Evolutionary conservation across 2,329 filamentous ascomycete genomes (phyloP).

Genomic region (Fusarium equiseti): DNA sequence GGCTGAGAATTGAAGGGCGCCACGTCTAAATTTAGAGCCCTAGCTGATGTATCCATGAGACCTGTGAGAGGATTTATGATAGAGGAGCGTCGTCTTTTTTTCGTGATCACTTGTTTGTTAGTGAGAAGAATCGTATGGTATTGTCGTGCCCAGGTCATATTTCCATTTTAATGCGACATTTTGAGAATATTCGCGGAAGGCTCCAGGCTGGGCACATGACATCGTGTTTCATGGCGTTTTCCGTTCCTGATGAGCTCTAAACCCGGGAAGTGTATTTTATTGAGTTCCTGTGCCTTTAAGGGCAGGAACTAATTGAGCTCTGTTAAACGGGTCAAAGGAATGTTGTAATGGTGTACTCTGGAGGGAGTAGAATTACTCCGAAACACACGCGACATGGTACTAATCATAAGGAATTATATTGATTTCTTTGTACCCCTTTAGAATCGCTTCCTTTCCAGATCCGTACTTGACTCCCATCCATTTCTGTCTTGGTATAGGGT

Average conservation of each 20-base stretch:
- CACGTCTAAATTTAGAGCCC: constrained; percentile 37
- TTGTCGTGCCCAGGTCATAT: not conserved
- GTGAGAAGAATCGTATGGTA: not conserved
- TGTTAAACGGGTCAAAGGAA: not conserved
- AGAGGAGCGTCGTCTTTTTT: not conserved
- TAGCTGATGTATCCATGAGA: constrained; percentile 17
- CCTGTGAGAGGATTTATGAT: constrained; percentile 9
- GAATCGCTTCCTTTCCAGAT: not conserved
- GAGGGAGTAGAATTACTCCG: not conserved
- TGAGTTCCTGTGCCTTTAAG: not conserved
- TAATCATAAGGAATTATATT: not conserved
- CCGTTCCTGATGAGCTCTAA: constrained; percentile 7
- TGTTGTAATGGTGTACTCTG: not conserved
- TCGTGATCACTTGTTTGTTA: not conserved
- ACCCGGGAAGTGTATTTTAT: constrained; percentile 3
- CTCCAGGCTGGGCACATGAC: not conserved
- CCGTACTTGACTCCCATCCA: not conserved
- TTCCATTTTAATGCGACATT: not conserved
- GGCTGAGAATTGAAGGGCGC: constrained; percentile 17
- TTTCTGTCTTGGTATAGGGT: not conserved
- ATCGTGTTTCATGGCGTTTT: not conserved
- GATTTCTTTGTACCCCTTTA: not conserved
- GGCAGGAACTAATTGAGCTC: not conserved
- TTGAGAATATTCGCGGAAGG: not conserved
- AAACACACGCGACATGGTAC: constrained; percentile 1